These are phyloP conservation scores for Pleurotus tuoliensis DNA, from an alignment of 768 basidiomycete genomes.

Conservation along the genomic window DNA sequence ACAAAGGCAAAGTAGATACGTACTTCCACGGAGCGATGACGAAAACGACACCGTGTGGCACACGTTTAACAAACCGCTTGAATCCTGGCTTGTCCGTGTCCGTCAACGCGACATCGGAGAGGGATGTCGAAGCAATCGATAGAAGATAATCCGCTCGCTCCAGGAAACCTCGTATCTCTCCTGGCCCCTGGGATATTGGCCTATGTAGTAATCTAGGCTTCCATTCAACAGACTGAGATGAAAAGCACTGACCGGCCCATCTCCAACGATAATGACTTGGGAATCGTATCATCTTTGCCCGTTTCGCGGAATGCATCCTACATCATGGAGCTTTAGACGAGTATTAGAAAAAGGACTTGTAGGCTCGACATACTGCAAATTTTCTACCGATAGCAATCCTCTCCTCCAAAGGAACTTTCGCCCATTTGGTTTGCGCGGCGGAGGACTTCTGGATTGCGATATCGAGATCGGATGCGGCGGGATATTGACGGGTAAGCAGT, in stretches of 20 bases:
- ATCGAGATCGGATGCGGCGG: constrained; percentile 57
- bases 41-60: constrained; percentile 82
- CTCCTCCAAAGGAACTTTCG: constrained; percentile 63
- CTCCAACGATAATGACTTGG: constrained; percentile 75
- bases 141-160: constrained; percentile 84
- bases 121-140: constrained; percentile 69
- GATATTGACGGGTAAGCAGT: constrained; percentile 64
- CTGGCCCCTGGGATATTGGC: constrained; percentile 72
- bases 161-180: constrained; percentile 78
- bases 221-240: neutral
- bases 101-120: constrained; percentile 70
- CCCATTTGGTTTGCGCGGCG: constrained; percentile 75
- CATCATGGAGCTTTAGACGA: neutral
- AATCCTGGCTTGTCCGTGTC: constrained; percentile 84
- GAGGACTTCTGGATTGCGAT: constrained; percentile 50
- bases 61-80: constrained; percentile 76
- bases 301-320: constrained; percentile 48
- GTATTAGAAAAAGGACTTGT: neutral
- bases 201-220: constrained; percentile 34
- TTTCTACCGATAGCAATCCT: constrained; percentile 61
- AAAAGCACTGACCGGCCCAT: constrained; percentile 76
- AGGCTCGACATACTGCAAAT: constrained; percentile 28
- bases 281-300: constrained; percentile 48
- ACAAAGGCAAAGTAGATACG: constrained; percentile 22
- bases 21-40: constrained; percentile 94